Base-by-base conservation (phyloP, 2,329 filamentous ascomycete genomes). In the Aspergillus viridinutans region DNA sequence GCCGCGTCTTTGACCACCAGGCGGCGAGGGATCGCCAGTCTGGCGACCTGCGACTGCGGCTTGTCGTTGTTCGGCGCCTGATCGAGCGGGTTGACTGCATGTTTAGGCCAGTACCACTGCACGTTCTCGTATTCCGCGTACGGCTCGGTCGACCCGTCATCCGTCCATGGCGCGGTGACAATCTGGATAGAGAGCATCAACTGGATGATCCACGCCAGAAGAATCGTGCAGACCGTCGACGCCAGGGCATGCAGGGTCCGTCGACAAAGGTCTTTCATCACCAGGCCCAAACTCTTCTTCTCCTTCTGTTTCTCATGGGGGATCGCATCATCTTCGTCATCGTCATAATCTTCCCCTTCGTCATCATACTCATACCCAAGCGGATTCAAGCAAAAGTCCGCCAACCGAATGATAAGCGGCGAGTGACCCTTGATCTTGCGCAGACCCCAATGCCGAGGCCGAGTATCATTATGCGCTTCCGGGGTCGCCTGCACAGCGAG, bases 81-180 rank as follows among this genome's bases (percentile, higher is more conserved):
- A 23, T 63, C 61, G 26, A 63, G 53, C 3, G 50, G 32, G 48
- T 63, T 63, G 50, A 59, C 48, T 1, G 61, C 61, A 21, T 63
- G 61, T 28, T 57, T 59, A 21, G 59, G 61, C 59, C 59, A 61
- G 10, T 58, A 42, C 61, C 61, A 63, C 17, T 59, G 51, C 1
- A 57, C 52, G 17, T 62, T 61, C 23, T 58, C 56, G 35, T 59
- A 61, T n/a, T 50, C 26, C 10, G 57, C 54, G 40, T 62, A 62
- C 4, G 52, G n/a, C 12, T 61, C 54, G 1, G 55, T 23, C 4
- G 48, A 40, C 14, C 49, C 53, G 25, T 49, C 55, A 25, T 61
- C 56, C n/a, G 20, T 56, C 56, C 56, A 61, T 12, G 60, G 58
- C 4, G 59, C 50, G 17, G 58, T 55, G 26, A 58, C 54, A 20